These are phyloP conservation scores for Globisporangium iwayamae DNA, from an alignment of 352 stramenopile genomes.

Conservation along the genomic window DNA sequence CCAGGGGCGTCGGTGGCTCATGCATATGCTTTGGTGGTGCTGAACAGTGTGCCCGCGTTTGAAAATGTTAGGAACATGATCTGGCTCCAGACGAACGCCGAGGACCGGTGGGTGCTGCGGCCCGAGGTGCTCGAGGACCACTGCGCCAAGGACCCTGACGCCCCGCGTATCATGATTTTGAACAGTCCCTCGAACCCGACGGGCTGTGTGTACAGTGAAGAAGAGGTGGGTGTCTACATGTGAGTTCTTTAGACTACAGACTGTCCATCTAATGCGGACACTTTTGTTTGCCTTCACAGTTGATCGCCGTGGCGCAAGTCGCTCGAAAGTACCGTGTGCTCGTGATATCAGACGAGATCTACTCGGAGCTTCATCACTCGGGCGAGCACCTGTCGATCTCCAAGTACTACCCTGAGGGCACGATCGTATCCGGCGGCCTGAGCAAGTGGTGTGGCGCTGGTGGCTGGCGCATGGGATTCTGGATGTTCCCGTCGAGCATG, in stretches of 20 bases:
- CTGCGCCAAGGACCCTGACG: constrained; percentile 76
- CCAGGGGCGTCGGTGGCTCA: not conserved
- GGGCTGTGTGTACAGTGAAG: constrained; percentile 73
- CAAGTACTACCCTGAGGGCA: constrained; percentile 84
- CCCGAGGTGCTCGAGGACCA: constrained; percentile 80
- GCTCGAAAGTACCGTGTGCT: constrained; percentile 84
- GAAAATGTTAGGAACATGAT: constrained; percentile 74
- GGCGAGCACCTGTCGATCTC: constrained; percentile 79
- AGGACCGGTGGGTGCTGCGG: constrained; percentile 77
- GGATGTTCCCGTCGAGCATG: constrained; percentile 77
- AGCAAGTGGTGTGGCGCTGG: constrained; percentile 88
- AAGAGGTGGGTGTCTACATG: constrained; percentile 40
- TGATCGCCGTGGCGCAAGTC: constrained; percentile 58
- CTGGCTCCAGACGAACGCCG: constrained; percentile 75
- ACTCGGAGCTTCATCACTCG: constrained; percentile 79
- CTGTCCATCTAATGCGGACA: not conserved
- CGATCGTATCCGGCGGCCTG: constrained; percentile 82
- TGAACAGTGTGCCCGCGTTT: constrained; percentile 8
- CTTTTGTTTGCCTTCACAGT: constrained; percentile 9
- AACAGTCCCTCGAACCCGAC: constrained; percentile 87
- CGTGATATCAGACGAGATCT: constrained; percentile 89
- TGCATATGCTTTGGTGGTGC: constrained; percentile 5
- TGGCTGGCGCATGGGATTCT: constrained; percentile 87
- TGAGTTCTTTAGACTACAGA: not conserved
- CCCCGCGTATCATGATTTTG: constrained; percentile 80